These are phyloP conservation scores for Botrytis paeoniae DNA, from an alignment of 2,329 filamentous ascomycete species.

Conservation along the genomic window DNA sequence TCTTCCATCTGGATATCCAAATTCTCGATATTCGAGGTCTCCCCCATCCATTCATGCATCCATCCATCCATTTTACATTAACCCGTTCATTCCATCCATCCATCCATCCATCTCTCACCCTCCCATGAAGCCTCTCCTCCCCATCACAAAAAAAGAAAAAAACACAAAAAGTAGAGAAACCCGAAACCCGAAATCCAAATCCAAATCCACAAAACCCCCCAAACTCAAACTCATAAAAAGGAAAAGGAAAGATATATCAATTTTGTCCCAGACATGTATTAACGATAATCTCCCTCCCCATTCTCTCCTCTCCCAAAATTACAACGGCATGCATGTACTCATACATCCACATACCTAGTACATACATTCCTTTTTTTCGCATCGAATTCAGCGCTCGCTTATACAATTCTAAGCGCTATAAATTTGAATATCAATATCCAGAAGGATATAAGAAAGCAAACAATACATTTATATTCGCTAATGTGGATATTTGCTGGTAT, in stretches of 20 bases:
- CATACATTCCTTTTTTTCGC: background rate
- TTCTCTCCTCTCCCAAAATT: background rate
- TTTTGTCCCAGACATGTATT: background rate
- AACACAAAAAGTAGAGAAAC: background rate
- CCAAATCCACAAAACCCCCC: background rate
- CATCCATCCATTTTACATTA: background rate
- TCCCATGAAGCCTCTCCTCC: background rate
- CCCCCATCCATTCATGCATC: background rate
- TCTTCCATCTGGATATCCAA: background rate
- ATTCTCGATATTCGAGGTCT: background rate
- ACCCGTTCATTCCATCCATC: background rate
- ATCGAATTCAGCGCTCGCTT: background rate
- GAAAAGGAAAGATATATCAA: background rate
- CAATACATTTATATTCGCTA: slow-evolving; percentile 14
- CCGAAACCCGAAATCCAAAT: too few species aligned
- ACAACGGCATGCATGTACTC: background rate
- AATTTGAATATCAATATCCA: background rate
- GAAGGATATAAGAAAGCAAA: background rate
- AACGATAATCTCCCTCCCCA: background rate
- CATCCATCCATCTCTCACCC: background rate
- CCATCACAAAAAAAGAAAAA: background rate
- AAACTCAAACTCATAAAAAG: background rate
- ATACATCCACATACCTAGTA: too few species aligned
- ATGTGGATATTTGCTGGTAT: slow-evolving; percentile 9
- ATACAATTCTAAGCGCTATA: background rate